These are phyloP conservation scores for Rhodotorula glutinis DNA, from an alignment of 1,284 basidiomycete species.

Conservation along the genomic window DNA sequence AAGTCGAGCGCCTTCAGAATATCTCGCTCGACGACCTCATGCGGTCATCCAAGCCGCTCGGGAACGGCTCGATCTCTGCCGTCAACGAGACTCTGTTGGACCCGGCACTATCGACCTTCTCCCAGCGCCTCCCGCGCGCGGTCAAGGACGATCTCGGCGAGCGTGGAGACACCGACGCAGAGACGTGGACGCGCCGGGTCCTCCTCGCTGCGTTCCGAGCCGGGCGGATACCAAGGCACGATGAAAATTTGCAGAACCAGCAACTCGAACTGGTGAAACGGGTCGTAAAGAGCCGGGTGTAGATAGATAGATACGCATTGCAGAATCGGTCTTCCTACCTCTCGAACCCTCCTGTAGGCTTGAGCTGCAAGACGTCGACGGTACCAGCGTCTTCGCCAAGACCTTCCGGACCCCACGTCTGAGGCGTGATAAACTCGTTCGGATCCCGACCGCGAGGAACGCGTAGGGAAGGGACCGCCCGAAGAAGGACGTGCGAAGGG, in stretches of 20 bases:
- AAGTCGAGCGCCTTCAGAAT: conserved; percentile 26
- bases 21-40: conserved; percentile 20
- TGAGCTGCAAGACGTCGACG: too few relatives aligned
- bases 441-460: too few relatives aligned
- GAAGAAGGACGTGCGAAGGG: neutral
- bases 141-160: conserved; percentile 29
- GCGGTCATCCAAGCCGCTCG: conserved; percentile 2
- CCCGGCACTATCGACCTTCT: conserved; percentile 21
- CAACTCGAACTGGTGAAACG: conserved; percentile 18
- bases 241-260: conserved; percentile 14
- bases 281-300: conserved; percentile 18
- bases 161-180: neutral
- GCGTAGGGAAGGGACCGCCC: too few relatives aligned
- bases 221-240: conserved; percentile 16
- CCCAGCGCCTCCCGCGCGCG: conserved; percentile 27
- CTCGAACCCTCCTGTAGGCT: too few relatives aligned
- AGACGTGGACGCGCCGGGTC: conserved; percentile 13
- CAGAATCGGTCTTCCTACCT: too few relatives aligned
- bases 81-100: neutral
- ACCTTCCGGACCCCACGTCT: too few relatives aligned
- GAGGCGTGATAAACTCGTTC: too few relatives aligned
- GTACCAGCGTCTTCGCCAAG: too few relatives aligned
- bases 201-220: conserved; percentile 30
- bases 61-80: neutral
- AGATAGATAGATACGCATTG: neutral